A percentile compares a stretch with the other conserved stretches of the same genome.
phyloP scores from a whole-genome alignment of 83 land plant genomes.

The Picea abies region DNA sequence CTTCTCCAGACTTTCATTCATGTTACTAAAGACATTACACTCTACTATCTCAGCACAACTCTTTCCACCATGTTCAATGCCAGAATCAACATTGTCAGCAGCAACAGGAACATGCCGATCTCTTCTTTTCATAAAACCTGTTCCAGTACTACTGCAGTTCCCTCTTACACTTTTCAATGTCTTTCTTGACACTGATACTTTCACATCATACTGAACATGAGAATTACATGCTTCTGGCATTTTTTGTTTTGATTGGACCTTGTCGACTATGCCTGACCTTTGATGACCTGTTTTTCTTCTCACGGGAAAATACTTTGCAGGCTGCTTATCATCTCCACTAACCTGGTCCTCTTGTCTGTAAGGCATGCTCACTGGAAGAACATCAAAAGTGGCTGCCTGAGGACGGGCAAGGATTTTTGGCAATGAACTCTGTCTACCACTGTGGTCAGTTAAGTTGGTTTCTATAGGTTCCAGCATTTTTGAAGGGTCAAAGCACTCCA shows the following conservation, averaged over 20 bases:
- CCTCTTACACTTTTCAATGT: not conserved
- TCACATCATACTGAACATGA: not conserved
- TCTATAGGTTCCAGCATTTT: conserved; percentile 17
- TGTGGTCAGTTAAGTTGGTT: not conserved
- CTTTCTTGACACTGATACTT: not conserved
- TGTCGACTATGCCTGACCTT: no score
- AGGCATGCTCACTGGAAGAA: not conserved
- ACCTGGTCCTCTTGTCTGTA: not conserved
- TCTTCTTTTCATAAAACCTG: not conserved
- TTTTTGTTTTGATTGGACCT: not conserved
- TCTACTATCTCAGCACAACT: not conserved
- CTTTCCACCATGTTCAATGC: not conserved
- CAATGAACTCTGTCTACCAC: not conserved
- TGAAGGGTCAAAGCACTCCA: conserved; percentile 17
- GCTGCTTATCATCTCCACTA: not conserved
- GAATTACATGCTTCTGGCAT: not conserved
- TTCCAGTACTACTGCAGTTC: not conserved
- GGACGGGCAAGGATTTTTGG: not conserved
- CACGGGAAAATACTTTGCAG: not conserved
- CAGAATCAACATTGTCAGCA: not conserved
- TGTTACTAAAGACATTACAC: not conserved
- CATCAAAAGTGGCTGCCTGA: not conserved
- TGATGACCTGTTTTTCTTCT: not conserved
- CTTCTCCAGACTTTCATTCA: not conserved
- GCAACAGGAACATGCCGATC: not conserved